A percentile compares a stretch with the other conserved stretches of the same genome.
Conservation (phyloP, 495 filamentous ascomycete genomes). For the Ascodesmis nigricans region DNA sequence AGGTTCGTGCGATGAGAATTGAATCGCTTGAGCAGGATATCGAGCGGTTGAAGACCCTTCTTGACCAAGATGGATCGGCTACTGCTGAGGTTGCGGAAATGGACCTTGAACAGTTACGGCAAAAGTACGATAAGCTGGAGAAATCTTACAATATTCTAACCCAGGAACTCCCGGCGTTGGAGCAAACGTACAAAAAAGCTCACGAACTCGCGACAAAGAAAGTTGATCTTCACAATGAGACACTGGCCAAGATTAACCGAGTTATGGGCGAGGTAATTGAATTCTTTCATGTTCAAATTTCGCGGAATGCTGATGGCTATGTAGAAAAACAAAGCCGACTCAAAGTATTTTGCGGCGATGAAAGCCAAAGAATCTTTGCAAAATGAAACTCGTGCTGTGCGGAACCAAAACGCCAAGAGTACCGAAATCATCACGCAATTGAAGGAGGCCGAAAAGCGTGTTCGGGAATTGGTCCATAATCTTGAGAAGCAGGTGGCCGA, state of each 20-base stretch:
- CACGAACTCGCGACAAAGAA: conserved; percentile 67
- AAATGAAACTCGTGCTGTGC: conserved; percentile 50
- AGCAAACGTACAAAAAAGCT: conserved; percentile 67
- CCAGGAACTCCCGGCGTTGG: conserved; percentile 67
- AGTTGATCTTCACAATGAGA: conserved; percentile 44
- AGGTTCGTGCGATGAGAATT: conserved; percentile 52
- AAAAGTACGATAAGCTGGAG: conserved; percentile 48
- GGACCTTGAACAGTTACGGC: conserved; percentile 43
- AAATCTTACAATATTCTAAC: conserved; percentile 64
- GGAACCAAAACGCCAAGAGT: conserved; percentile 65
- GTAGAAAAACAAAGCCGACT: conserved; percentile 73
- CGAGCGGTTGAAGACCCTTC: conserved; percentile 36
- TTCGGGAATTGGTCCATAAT: conserved; percentile 30
- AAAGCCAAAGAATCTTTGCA: conserved; percentile 73
- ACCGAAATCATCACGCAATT: conserved; percentile 82
- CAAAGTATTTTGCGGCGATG: conserved; percentile 90
- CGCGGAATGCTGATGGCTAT: conserved; percentile 5
- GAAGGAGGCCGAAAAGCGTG: conserved; percentile 56
- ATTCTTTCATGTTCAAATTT: not conserved
- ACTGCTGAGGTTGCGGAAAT: conserved; percentile 31
- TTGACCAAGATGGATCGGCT: conserved; percentile 26
- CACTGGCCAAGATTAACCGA: conserved; percentile 58
- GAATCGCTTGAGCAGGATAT: conserved; percentile 59
- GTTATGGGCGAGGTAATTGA: conserved; percentile 40
- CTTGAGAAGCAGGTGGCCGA: conserved; percentile 79